Evolutionary conservation across 768 basidiomycete genomes (phyloP), one percentile per base, ranked within the genome.

Genomic region (Collybia sordida): DNA sequence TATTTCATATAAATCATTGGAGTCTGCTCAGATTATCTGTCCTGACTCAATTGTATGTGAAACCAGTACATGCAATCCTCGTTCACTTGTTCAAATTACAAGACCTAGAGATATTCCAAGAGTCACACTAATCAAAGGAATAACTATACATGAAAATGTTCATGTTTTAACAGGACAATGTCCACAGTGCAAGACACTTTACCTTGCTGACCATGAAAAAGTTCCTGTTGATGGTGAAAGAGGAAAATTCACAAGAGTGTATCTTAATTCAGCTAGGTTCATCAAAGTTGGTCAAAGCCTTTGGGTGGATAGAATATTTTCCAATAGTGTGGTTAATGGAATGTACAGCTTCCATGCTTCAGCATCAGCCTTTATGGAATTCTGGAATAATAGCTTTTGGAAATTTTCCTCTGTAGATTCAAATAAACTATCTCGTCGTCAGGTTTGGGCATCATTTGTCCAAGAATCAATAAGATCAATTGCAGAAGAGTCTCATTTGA

Each of bases 101-200:
- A 51, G 54, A 22, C 5, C 38, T n/a, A 17, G 53, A 4, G 56
- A 59, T 53, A 47, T 55, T 25, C 51, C 60, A n/a, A n/a, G n/a
- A n/a, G n/a, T n/a, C n/a, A n/a, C n/a, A n/a, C n/a, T n/a, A n/a
- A n/a, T n/a, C n/a, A 54, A 56, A 45, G 57, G 50, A 12, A 51
- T 46, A 22, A 12, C 2, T 3, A 28, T 53, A 3, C 43, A 54
- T 50, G 17, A 52, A 11, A 50, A 54, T 50, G 51, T 52, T 9
- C 42, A 41, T 25, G 50, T 62, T 2, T 46, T 62, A 9, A 34
- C 54, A 38, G 59, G 57, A 25, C 2, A 41, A 17, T 62, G 60
- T 37, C 8, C 39, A n/a, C 12, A 14, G 1, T 62, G 60, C 36
- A 28, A 54, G 14, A 49, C 52, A 1, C 23, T n/a, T n/a, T n/a